A percentile compares a stretch with the other conserved stretches of the same genome.
Conservation (phyloP, 371 early-diverging fungal genomes). For the Circinella umbellata region DNA sequence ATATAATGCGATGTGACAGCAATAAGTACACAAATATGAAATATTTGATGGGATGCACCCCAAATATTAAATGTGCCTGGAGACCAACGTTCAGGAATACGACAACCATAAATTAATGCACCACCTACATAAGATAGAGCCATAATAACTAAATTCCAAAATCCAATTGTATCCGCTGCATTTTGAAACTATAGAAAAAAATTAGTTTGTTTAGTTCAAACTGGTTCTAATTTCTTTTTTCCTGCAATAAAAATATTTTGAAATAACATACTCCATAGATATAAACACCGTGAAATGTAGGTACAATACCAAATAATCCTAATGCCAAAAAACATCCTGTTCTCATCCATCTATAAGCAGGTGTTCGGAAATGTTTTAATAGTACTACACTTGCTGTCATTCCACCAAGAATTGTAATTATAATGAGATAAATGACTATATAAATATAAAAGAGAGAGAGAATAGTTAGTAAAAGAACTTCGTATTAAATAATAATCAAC, state of each 20-base stretch:
- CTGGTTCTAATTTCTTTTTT: too few species aligned
- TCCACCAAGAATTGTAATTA: conserved; percentile 14
- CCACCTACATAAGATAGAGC: conserved; percentile 81
- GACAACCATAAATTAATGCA: conserved; percentile 81
- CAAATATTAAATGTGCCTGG: conserved; percentile 66
- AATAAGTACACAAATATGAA: conserved; percentile 83
- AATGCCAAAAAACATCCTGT: conserved; percentile 80
- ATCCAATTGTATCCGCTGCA: conserved; percentile 61
- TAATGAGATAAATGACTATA: conserved; percentile 13
- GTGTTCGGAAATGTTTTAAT: conserved; percentile 67
- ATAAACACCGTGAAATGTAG: conserved; percentile 70
- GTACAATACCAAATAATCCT: conserved; percentile 80
- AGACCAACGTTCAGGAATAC: conserved; percentile 63
- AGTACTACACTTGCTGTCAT: conserved; percentile 60
- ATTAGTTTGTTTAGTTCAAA: too few species aligned
- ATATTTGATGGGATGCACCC: conserved; percentile 91
- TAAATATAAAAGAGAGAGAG: too few species aligned
- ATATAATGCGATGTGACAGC: conserved; percentile 81
- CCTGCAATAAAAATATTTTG: too few species aligned
- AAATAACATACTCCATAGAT: conserved; percentile 72
- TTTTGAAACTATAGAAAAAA: conserved; percentile 28
- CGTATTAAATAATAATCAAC: too few species aligned
- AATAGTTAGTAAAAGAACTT: too few species aligned
- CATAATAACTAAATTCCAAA: conserved; percentile 71
- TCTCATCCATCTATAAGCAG: conserved; percentile 81